Base-by-base conservation (phyloP, 2,329 filamentous ascomycete genomes). In the Davidsoniella australis region DNA sequence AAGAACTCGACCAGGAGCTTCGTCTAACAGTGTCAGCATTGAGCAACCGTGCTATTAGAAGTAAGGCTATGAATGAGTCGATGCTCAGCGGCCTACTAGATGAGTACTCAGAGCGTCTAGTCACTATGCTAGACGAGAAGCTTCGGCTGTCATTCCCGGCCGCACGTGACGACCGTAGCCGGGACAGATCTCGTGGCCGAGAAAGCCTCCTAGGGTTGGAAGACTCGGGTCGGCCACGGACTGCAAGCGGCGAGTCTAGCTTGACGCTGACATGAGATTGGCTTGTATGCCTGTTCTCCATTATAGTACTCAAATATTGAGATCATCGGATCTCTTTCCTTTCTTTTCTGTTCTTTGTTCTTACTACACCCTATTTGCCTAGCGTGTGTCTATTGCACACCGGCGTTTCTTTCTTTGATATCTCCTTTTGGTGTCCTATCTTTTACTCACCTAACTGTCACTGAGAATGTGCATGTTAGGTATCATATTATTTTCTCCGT, bases 81-180 rank as follows among this genome's bases (percentile, higher is more conserved):
- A 66, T 75, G 45, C 64, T 82, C 33, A 74, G 70, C 39, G 79
- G 78, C 45, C 64, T 87, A 41, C 65, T 88, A 6, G 83, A 86
- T 56, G 76, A 85, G 62, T 86, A 86, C 58, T 84, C 80, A 2
- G 80, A 85, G 58, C 71, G 78, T 53, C 66, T 88, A 44, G 76
- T 85, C 5, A 75, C 70, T 42, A 70, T 86, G 62, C 68, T 88
- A 41, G 82, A 87, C 55, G 78, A 85, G 61, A 83, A 82, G 60
- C 69, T 86, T 46, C 66, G 71, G 43, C 62, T 78, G 33, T 68
- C 59, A 8, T 64, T 61, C 57, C 59, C 64, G 33, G 57, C 60
- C 36, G 17, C 23, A 29, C 56, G 56, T 14, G 60, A 61, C 4
- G 61, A 55, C 47, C 54, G 44, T 10, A 41, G 44, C 26, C 41